Evolutionary conservation across 1,284 basidiomycete species (phyloP).

Genomic region (Schizophyllum commune): DNA sequence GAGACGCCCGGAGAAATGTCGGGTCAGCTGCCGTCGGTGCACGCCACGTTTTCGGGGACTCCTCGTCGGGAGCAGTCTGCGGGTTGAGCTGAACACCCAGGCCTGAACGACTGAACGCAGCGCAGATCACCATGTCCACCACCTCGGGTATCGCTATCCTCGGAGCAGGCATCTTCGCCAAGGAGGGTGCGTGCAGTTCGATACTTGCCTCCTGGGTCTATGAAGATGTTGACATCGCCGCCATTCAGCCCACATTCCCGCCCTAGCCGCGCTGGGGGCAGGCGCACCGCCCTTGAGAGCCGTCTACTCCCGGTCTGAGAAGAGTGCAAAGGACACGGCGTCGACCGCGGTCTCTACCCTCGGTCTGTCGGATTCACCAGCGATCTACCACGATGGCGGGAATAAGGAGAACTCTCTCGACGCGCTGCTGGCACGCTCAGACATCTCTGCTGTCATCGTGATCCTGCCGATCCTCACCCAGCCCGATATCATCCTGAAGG

Average conservation of each 20-base stretch:
- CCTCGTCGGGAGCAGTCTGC: not conserved
- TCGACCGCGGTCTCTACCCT: conserved; percentile 34
- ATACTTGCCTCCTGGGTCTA: conserved; percentile 18
- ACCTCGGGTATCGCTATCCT: conserved; percentile 51
- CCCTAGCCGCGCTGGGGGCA: conserved; percentile 44
- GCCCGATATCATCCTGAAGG: conserved; percentile 57
- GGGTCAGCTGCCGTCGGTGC: not conserved
- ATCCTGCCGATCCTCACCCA: conserved; percentile 73
- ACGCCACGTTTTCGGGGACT: not conserved
- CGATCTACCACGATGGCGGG: conserved; percentile 51
- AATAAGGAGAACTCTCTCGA: conserved; percentile 40
- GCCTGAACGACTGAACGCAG: not conserved
- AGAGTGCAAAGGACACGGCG: conserved; percentile 49
- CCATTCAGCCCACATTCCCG: conserved; percentile 62
- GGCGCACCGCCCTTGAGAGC: conserved; percentile 48
- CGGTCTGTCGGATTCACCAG: conserved; percentile 32
- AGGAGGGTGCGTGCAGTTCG: conserved; percentile 41
- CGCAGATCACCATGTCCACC: conserved; percentile 17
- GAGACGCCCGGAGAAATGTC: not conserved
- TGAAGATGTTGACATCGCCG: conserved; percentile 20
- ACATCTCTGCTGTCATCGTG: conserved; percentile 68
- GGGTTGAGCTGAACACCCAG: not conserved
- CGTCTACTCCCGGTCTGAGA: conserved; percentile 73
- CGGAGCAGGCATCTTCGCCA: conserved; percentile 69
- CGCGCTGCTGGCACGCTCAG: conserved; percentile 53